Evolutionary conservation across 306 rosid species (phyloP), one percentile per base, ranked within the genome.

Genomic region (Myrica gale): DNA sequence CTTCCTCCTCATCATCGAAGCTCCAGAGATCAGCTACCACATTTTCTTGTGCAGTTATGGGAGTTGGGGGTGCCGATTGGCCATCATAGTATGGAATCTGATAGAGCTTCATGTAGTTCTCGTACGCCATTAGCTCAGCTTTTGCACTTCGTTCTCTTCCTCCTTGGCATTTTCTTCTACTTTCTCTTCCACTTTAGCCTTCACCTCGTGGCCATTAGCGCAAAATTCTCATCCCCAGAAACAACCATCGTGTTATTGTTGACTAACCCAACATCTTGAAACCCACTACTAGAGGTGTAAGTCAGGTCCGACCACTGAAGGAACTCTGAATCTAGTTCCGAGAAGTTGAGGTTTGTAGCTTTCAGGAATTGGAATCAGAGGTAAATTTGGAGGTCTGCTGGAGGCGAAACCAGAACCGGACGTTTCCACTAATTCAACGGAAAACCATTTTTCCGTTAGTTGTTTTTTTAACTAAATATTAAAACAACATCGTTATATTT

Each of bases 121-220:
- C 97, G 48, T 83, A 90, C 61, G 97, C 97, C 93, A 90, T 84
- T 16, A 94, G 71, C 77, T 94, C 96, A 91, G 90, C 86, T 89
- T 91, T 82, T 79, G 85, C 60, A 89, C 78, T 67, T 86, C 92
- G 41, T 72, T 82, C 65, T 86, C 82, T 26, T 78, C 91, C 53
- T 56, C 47, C 26, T 23, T 1, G 13, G 4, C 12, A 8, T 47
- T 47, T 10, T 10, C 11, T 39, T 15, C 73, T 12, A 9, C 73
- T 26, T 19, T 41, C 67, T 75, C 83, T 60, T 58, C 75, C 77
- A 65, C 86, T 17, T 79, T 68, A 71, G 13, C 76, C 4, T 63
- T 69, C 39, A 57, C 17, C 51, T 72, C 69, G 44, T 46, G 51
- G 3, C 51, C 69, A 69, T 9, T 20, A 3, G 76, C 54, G 45